Base-by-base conservation (phyloP, 768 basidiomycete genomes). In the Auricularia heimuer region DNA sequence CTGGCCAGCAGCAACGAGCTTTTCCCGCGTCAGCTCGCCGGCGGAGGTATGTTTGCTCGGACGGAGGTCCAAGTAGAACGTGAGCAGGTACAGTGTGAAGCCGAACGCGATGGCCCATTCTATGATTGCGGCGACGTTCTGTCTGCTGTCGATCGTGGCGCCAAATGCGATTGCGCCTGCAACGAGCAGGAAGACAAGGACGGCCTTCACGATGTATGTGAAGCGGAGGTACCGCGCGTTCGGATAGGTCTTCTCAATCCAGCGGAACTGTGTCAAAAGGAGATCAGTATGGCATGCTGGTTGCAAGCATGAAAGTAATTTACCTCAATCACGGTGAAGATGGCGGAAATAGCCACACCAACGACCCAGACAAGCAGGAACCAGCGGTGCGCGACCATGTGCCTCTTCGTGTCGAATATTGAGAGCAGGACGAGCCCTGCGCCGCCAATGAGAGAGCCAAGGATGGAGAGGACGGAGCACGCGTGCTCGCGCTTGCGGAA, bases 41-140 rank as follows among this genome's bases (percentile, higher is more conserved):
- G 7, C 36, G 39, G 12, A 8, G 39, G 39, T 42, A 2, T 42
- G 39, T 14, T 42, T 42, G 39, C 39, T 42, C 39, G 39, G 39
- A 14, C 39, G 39, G 39, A 90, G 79, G 73, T 92, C 90, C 71
- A 82, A 87, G 67, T 73, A 83, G 75, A 89, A 92, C 0, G 88
- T 87, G 65, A 89, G 76, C 45, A 90, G 75, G 73, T 88, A 92
- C 67, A 89, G 80, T 4, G 86, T 86, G 73, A 85, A 90, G 4
- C 87, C 83, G 63, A 91, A 85, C 3, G 82, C 81, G 62, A 92
- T 88, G 0, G 73, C 70, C 90, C 90, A 92, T 72, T 92, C 90
- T 4, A 92, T 69, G 63, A 90, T 73, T n/a, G 80, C 88, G 84
- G 64, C 4, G 61, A 35, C 63, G 34, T 86, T 73, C 1, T 66